Conservation (phyloP, 768 basidiomycete genomes). For the Amanita subjunquillea region DNA sequence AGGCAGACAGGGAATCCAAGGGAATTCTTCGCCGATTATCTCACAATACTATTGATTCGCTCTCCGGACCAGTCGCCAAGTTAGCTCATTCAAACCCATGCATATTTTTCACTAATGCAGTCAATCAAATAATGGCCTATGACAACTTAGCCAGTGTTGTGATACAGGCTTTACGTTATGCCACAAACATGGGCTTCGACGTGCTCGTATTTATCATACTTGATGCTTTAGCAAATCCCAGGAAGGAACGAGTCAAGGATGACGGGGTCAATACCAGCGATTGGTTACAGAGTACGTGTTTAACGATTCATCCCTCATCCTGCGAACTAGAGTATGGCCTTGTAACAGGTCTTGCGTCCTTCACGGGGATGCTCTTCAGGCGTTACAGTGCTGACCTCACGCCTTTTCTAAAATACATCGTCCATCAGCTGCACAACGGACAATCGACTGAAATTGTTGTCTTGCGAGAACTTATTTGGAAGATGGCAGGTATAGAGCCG, state of each 20-base stretch:
- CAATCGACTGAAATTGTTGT: conserved; percentile 86
- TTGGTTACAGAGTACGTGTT: conserved; percentile 80
- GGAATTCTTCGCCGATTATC: conserved; percentile 82
- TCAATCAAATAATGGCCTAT: conserved; percentile 94
- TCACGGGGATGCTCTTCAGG: conserved; percentile 86
- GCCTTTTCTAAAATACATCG: conserved; percentile 81
- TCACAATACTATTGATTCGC: conserved; percentile 70
- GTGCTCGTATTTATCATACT: conserved; percentile 82
- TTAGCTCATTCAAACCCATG: conserved; percentile 91
- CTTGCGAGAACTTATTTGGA: conserved; percentile 86
- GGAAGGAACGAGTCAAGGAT: conserved; percentile 75
- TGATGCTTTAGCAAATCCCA: conserved; percentile 77
- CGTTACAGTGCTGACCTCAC: conserved; percentile 78
- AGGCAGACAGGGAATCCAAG: conserved; percentile 84
- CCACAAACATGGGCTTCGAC: conserved; percentile 91
- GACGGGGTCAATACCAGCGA: conserved; percentile 87
- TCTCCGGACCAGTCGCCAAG: conserved; percentile 86
- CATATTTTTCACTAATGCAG: conserved; percentile 80
- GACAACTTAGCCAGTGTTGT: conserved; percentile 88
- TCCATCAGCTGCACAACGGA: conserved; percentile 78
- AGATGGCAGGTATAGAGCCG: conserved; percentile 92
- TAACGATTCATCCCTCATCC: not conserved
- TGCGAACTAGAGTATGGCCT: conserved; percentile 9
- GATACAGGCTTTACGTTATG: conserved; percentile 80
- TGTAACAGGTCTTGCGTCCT: conserved; percentile 73